Evolutionary conservation across 192 early-diverging fungal genomes (phyloP).

Genomic region (Chytriomyces confervae): DNA sequence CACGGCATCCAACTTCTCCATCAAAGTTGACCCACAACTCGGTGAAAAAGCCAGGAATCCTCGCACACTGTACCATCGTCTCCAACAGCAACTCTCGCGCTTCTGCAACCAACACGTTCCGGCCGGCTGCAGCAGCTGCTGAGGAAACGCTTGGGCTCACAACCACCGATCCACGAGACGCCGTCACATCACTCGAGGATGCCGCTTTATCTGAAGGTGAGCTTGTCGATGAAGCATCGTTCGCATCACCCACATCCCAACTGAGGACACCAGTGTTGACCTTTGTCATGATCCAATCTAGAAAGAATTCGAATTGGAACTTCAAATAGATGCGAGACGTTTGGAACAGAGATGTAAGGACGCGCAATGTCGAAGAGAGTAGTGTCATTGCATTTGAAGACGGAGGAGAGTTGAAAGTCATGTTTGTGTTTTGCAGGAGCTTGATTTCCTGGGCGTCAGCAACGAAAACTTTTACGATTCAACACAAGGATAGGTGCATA

Average conservation of each 20-base stretch:
- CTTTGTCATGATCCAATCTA: conserved; percentile 58
- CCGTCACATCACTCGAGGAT: no score
- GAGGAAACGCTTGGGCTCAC: neutral
- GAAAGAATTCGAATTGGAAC: conserved; percentile 79
- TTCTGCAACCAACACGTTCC: conserved; percentile 69
- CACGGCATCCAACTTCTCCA: conserved; percentile 74
- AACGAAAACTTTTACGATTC: conserved; percentile 30
- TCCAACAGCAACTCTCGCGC: conserved; percentile 87
- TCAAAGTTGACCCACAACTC: conserved; percentile 97
- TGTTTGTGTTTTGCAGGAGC: conserved; percentile 61
- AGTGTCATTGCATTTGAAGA: conserved; percentile 48
- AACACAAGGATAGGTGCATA: conserved; percentile 40
- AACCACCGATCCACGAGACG: neutral
- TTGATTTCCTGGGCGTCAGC: conserved; percentile 38
- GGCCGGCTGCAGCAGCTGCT: conserved; percentile 23
- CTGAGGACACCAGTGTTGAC: conserved; percentile 53
- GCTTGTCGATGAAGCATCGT: neutral
- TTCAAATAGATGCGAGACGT: conserved; percentile 72
- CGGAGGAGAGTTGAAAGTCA: conserved; percentile 48
- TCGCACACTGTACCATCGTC: conserved; percentile 72
- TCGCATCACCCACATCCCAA: conserved; percentile 60
- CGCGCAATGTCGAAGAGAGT: conserved; percentile 65
- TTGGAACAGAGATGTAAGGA: conserved; percentile 74
- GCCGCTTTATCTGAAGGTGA: neutral
- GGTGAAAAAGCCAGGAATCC: conserved; percentile 76